Evolutionary conservation across 495 filamentous ascomycete species (phyloP).

Genomic region (Xylaria palmicola): DNA sequence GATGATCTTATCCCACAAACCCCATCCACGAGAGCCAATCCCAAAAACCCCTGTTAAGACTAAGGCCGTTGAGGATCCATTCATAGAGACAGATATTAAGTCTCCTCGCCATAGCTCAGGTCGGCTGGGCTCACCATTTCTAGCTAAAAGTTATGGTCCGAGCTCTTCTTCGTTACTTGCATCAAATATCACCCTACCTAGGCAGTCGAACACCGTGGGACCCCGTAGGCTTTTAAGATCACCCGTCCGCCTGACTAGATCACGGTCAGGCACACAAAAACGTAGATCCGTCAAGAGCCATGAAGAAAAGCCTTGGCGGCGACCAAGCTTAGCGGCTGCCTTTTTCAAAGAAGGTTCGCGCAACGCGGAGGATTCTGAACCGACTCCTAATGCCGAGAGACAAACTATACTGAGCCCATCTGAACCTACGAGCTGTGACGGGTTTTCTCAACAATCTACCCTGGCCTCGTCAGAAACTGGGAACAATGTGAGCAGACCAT

Average conservation of each 20-base stretch:
- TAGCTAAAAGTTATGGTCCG: slow-evolving; percentile 53
- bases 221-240: slow-evolving; percentile 44
- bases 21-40: slow-evolving; percentile 9
- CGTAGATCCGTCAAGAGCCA: slow-evolving; percentile 36
- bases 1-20: slow-evolving; percentile 15
- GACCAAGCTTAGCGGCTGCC: slow-evolving; percentile 42
- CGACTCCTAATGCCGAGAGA: not conserved
- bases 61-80: not conserved
- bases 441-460: not conserved
- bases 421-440: not conserved
- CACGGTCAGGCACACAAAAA: slow-evolving; percentile 47
- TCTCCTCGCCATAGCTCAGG: slow-evolving; percentile 28
- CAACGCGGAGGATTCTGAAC: not conserved
- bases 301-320: slow-evolving; percentile 31
- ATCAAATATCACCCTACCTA: slow-evolving; percentile 36
- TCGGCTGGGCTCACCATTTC: slow-evolving; percentile 61
- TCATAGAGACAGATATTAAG: not conserved
- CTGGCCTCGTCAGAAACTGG: not conserved
- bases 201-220: slow-evolving; percentile 45
- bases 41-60: not conserved
- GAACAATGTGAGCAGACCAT: slow-evolving; percentile 2
- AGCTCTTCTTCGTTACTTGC: slow-evolving; percentile 47
- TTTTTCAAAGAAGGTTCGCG: slow-evolving; percentile 27
- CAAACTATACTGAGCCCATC: not conserved
- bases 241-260: slow-evolving; percentile 43